Conservation (phyloP, 2,329 filamentous ascomycete genomes). For the Diaporthe eres region DNA sequence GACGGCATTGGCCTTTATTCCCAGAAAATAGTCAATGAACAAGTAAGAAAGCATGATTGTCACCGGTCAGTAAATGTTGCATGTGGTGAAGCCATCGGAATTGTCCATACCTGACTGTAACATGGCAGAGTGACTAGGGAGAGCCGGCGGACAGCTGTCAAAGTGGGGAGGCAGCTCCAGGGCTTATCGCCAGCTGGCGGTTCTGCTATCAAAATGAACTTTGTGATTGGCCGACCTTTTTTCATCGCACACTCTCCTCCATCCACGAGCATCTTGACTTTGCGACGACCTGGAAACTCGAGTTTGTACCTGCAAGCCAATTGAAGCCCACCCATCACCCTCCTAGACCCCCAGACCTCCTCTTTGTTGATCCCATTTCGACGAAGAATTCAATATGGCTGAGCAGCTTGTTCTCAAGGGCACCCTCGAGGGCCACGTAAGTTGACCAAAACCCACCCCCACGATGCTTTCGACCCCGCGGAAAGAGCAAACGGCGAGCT, state of each 20-base stretch:
- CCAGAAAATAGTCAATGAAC: too few relatives aligned
- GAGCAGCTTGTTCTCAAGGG: constrained; percentile 97
- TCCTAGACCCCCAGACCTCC: constrained; percentile 52
- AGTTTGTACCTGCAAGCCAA: constrained; percentile 40
- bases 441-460: constrained; percentile 54
- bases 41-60: not conserved
- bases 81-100: not conserved
- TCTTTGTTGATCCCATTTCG: constrained; percentile 53
- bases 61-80: too few relatives aligned
- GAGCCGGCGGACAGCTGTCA: constrained; percentile 20
- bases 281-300: constrained; percentile 40
- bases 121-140: not conserved
- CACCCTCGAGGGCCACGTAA: constrained; percentile 96
- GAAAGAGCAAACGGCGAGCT: constrained; percentile 22
- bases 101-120: too few relatives aligned
- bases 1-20: not conserved
- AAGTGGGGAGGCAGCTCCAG: constrained; percentile 8
- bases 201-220: constrained; percentile 34
- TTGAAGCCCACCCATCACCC: constrained; percentile 48
- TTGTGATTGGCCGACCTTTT: constrained; percentile 34
- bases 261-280: constrained; percentile 47
- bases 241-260: constrained; percentile 58
- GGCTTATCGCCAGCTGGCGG: constrained; percentile 38
- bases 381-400: constrained; percentile 74
- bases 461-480: constrained; percentile 46